phyloP scores from a whole-genome alignment of 495 filamentous ascomycete genomes.

The Gamarada debralockiae region DNA sequence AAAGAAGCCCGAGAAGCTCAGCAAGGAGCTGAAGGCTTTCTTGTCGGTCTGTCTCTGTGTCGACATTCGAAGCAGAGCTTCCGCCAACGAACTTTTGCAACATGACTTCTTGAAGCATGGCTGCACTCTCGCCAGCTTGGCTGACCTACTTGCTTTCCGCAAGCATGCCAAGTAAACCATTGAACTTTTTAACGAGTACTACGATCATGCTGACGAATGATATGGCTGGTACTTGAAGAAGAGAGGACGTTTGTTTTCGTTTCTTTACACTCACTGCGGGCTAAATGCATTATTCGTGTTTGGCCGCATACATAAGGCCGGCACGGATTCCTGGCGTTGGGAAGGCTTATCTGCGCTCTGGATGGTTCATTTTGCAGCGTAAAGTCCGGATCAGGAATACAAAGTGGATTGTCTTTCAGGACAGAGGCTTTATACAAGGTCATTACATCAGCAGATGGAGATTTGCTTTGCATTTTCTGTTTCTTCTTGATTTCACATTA shows the following conservation, averaged over 20 bases:
- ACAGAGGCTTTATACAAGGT: not conserved
- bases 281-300: constrained; percentile 16
- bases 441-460: not conserved
- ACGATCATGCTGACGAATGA: not conserved
- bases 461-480: constrained; percentile 1
- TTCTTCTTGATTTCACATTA: not conserved
- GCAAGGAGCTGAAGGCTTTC: constrained; percentile 95
- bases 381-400: not conserved
- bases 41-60: constrained; percentile 93
- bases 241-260: constrained; percentile 1
- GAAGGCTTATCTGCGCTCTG: constrained; percentile 10
- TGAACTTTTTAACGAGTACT: not conserved
- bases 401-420: not conserved
- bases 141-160: constrained; percentile 75
- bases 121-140: constrained; percentile 74
- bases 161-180: constrained; percentile 25
- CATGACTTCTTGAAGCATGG: constrained; percentile 77
- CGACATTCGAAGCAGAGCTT: constrained; percentile 91
- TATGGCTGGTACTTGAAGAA: not conserved
- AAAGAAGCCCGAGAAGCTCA: constrained; percentile 96
- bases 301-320: constrained; percentile 13
- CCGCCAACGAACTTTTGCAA: constrained; percentile 77
- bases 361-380: constrained; percentile 10
- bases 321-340: constrained; percentile 22
- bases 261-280: constrained; percentile 11